Evolutionary conservation across 2,329 filamentous ascomycete species (phyloP), one percentile per base, ranked within the genome.

Genomic region (Byssoonygena ceratinophila): DNA sequence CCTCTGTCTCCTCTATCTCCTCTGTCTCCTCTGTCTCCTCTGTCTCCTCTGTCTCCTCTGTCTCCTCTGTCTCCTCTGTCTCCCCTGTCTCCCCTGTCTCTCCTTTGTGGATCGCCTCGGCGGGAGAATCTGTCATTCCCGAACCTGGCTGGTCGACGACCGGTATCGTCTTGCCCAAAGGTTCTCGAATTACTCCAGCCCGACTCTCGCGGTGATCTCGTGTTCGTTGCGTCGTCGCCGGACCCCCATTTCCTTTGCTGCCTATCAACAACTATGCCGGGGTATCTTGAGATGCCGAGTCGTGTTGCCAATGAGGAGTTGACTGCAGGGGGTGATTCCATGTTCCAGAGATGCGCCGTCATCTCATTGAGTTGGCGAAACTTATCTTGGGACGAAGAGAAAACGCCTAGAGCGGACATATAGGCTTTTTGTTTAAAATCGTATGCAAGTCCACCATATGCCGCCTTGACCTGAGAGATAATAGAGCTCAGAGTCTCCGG

Each of bases 381-480:
- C 20, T 20, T 44, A 6, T 52, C 44, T 3, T 29, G n/a, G n/a
- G 41, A 44, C 6, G 6, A 14, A 16, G n/a, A 6, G 6, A 31
- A 14, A 1, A 16, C 8, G 36, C 23, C 29, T 16, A 81, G 65
- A 76, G 77, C 81, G 3, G 74, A 75, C 61, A 78, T 74, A 65
- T 81, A 82, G 2, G 72, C 69, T 60, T 73, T 77, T 12, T 63
- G 64, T 53, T 75, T 73, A 18, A 68, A 65, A 0, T 70, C 64
- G 18, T 46, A 46, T 1, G 29, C 36, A 43, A 52, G 18, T 22
- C 34, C n/a, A 5, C 3, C n/a, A 25, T 34, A 51, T 16, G 47
- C 53, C 18, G 72, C 68, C 2, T 72, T 70, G 61, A 79, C 68
- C 20, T 53, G 59, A 51, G 66, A 55, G 20, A 59, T 32, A 1